Conservation (phyloP, 2,329 filamentous ascomycete species). For the Cercospora berteroae region DNA sequence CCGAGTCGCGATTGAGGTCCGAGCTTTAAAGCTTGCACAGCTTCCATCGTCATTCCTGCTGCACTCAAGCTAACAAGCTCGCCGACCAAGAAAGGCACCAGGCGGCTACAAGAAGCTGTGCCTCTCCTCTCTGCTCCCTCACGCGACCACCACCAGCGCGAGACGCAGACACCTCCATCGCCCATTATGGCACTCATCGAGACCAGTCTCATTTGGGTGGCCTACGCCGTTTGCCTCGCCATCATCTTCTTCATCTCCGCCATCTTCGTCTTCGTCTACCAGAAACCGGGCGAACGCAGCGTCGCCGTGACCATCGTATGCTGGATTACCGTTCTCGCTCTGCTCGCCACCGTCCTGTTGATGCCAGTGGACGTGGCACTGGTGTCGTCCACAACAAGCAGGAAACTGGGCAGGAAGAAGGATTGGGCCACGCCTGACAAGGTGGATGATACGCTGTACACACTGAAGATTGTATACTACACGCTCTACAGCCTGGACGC, state of each 20-base stretch:
- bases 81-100: neutral
- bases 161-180: neutral
- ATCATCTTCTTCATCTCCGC: conserved; percentile 74
- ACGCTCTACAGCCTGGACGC: conserved; percentile 88
- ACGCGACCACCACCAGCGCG: neutral
- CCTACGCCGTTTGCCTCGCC: conserved; percentile 79
- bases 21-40: neutral
- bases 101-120: neutral
- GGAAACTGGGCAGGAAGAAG: conserved; percentile 77
- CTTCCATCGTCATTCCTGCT: neutral
- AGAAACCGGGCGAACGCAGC: conserved; percentile 82
- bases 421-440: conserved; percentile 87
- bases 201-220: conserved; percentile 88
- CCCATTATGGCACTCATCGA: conserved; percentile 68
- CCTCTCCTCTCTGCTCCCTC: neutral
- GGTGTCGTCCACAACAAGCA: conserved; percentile 80
- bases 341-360: conserved; percentile 88
- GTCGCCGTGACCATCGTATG: conserved; percentile 77
- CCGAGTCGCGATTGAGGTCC: neutral
- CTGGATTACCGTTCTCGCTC: conserved; percentile 79
- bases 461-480: conserved; percentile 88
- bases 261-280: conserved; percentile 88
- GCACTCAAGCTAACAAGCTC: neutral
- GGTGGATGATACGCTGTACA: conserved; percentile 73
- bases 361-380: conserved; percentile 94